Evolutionary conservation across 768 basidiomycete species (phyloP), one percentile per base, ranked within the genome.

Genomic region (Termitomyces sp.): DNA sequence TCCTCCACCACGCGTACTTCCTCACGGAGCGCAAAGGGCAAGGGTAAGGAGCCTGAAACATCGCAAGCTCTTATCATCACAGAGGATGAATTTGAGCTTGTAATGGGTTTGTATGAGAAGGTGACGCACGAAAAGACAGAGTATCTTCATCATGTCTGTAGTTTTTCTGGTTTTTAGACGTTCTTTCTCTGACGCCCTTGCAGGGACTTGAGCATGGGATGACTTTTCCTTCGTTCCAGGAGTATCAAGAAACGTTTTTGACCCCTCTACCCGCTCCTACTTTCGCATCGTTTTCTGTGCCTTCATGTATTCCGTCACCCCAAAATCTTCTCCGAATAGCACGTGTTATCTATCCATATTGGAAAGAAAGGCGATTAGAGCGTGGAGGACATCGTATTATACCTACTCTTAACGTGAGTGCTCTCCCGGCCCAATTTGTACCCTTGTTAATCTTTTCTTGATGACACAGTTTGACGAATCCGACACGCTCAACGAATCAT

Each of bases 61-160:
- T 69, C 72, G 2, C 82, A 81, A 54, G 80, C 84, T 9, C 62
- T 86, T n/a, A 70, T 77, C 52, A 87, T 98, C 55, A 77, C 83
- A 3, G 95, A 97, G 65, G 93, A 97, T 62, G 88, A 93, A 63
- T 96, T 98, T 59, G 97, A 99, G 69, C 78, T 94, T 58, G 84
- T 96, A 55, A 96, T 98, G 93, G 92, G 92, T 21, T 68, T 98
- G 46, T 87, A 96, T 63, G 97, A 99, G 75, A 89, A 88, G 65
- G 78, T 87, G 43, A 92, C 94, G 0, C 90, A 95, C 60, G 90
- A 93, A 64, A 89, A 87, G 66, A 87, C 88, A 0, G 93, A 93
- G 59, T 93, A 85, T 68, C 77, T 98, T 5, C 93, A 97, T 67
- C 85, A 90, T 64, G 95, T 94, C 67, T 50, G 91, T 82, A 24